Evolutionary conservation across 2,329 filamentous ascomycete genomes (phyloP), one percentile per base, ranked within the genome.

Genomic region (Penicillium griseofulvum): DNA sequence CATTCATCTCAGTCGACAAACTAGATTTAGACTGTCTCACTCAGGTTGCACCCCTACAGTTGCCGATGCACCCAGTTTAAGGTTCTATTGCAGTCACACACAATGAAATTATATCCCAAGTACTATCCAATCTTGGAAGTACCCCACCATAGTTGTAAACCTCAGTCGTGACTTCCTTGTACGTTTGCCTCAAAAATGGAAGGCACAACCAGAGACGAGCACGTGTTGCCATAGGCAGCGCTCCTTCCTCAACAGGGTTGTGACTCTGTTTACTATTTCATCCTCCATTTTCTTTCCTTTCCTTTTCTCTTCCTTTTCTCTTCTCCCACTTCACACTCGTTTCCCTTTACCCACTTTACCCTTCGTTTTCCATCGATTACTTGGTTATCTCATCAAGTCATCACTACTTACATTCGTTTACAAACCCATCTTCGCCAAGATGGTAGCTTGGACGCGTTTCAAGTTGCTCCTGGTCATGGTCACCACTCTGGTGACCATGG

Each of bases 401-500:
- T 52, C 34, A 33, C 14, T 39, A n/a, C n/a, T 26, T 3, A 47
- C 51, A 31, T 14, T 54, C 51, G 28, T 46, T 54, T 50, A 34
- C 4, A n/a, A 28, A 26, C 6, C 7, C 4, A 8, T 31, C 16
- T 10, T 17, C 8, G 11, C 5, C 33, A 55, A 28, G 10, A 55
- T 55, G 52, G 48, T 17, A 31, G 36, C 62, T 39, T 17, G 56
- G 59, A 43, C 54, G 39, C 44, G 47, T 41, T 38, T 55, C 39
- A 65, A 52, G 36, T 57, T 17, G 29, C 63, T 51, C 16, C 37
- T 69, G 24, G 52, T 64, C 16, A 14, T 69, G 28, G 56, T 60
- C 55, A 42, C 65, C 37, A 58, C 64, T n/a, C 44, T 68, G 43
- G 57, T 57, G 33, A 41, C 51, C 51, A 52, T 62, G 10, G 54